Evolutionary conservation across 2,329 filamentous ascomycete species (phyloP).

Genomic region (Phyllosticta capitalensis): DNA sequence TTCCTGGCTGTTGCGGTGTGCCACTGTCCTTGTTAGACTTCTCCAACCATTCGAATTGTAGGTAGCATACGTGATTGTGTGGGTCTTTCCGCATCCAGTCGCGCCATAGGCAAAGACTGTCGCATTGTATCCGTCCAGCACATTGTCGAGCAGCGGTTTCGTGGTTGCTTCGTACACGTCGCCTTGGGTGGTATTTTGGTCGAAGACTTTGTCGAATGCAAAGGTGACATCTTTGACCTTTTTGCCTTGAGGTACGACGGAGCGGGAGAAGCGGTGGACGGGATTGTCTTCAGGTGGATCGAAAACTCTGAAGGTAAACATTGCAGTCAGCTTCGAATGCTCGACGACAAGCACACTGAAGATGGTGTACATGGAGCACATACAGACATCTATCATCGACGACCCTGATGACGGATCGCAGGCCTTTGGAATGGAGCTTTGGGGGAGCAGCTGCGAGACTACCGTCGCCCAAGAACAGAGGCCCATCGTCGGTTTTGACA

Average conservation of each 20-base stretch:
- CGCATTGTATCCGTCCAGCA: constrained; percentile 95
- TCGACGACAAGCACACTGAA: background rate
- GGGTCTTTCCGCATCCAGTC: constrained; percentile 95
- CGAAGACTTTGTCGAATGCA: constrained; percentile 91
- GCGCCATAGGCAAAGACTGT: constrained; percentile 98
- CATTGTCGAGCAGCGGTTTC: constrained; percentile 79
- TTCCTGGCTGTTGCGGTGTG: constrained; percentile 83
- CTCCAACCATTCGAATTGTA: background rate
- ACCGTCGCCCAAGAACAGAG: constrained; percentile 90
- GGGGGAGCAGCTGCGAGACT: constrained; percentile 83
- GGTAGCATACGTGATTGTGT: constrained; percentile 60
- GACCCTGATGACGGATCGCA: constrained; percentile 89
- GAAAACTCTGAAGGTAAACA: constrained; percentile 60
- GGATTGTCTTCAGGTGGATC: constrained; percentile 94
- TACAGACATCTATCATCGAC: constrained; percentile 94
- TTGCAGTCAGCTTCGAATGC: constrained; percentile 16
- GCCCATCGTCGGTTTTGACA: constrained; percentile 68
- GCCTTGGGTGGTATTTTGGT: constrained; percentile 83
- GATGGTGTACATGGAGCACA: background rate
- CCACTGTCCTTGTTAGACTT: constrained; percentile 39
- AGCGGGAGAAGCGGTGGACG: constrained; percentile 76
- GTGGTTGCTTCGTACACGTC: constrained; percentile 96
- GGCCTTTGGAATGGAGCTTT: constrained; percentile 75
- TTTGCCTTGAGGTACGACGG: constrained; percentile 70
- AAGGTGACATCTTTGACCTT: constrained; percentile 97